phyloP scores from a whole-genome alignment of 176 grass and related monocot species.

The Melocanna baccifera region DNA sequence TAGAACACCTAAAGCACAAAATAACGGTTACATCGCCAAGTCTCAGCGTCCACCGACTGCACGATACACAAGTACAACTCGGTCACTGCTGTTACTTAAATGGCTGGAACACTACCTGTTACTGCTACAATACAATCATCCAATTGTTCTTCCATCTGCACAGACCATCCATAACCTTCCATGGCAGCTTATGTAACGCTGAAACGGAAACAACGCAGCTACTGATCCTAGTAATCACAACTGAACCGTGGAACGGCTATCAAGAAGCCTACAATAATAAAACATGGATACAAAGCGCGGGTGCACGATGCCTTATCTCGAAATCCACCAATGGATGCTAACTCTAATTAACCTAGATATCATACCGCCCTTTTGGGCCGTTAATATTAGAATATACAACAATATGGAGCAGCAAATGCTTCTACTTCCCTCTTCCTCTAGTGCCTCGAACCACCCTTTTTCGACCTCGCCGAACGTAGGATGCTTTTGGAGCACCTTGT shows the following conservation, averaged over 20 bases:
- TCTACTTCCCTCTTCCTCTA: constrained; percentile 44
- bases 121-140: constrained; percentile 17
- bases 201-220: background rate
- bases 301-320: background rate
- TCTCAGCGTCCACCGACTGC: background rate
- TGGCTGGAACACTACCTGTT: background rate
- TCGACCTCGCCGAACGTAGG: constrained; percentile 28
- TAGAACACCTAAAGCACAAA: background rate
- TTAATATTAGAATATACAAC: constrained; percentile 42
- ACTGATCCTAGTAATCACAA: constrained; percentile 32
- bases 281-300: constrained; percentile 34
- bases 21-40: constrained; percentile 10
- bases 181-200: background rate
- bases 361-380: constrained; percentile 30
- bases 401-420: constrained; percentile 3
- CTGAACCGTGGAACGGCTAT: constrained; percentile 6
- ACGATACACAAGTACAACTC: background rate
- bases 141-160: constrained; percentile 11
- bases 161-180: background rate
- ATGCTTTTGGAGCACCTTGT: constrained; percentile 4
- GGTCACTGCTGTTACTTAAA: background rate
- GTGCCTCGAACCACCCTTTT: constrained; percentile 43
- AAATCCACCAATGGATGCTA: constrained; percentile 31
- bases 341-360: constrained; percentile 43
- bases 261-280: constrained; percentile 29